These are phyloP conservation scores for Mucor velutinosus DNA, from an alignment of 371 early-diverging fungal genomes.

Conservation along the genomic window DNA sequence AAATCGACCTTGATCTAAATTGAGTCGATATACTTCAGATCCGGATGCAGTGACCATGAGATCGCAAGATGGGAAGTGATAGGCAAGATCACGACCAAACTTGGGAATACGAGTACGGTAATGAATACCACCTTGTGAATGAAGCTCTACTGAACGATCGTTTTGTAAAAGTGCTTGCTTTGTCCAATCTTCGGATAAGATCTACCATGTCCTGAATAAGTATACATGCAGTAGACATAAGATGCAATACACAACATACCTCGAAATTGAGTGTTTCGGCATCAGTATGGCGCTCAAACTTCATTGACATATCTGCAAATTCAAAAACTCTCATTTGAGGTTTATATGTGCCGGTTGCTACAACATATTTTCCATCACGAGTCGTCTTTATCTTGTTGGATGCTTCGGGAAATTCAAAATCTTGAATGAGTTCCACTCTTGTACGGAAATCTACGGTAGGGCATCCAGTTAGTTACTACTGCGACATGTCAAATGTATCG, in stretches of 20 bases:
- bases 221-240: neutral
- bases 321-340: constrained; percentile 98
- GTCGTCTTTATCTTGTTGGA: constrained; percentile 85
- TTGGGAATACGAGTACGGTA: constrained; percentile 95
- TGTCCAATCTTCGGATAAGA: constrained; percentile 97
- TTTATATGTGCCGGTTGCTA: constrained; percentile 98
- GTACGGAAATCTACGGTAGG: constrained; percentile 75
- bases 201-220: constrained; percentile 31
- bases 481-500: neutral
- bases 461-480: neutral
- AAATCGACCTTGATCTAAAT: constrained; percentile 96
- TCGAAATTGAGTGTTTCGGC: constrained; percentile 91
- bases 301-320: constrained; percentile 90
- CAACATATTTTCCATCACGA: constrained; percentile 82
- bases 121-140: constrained; percentile 95
- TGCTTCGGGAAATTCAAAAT: constrained; percentile 98
- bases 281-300: constrained; percentile 97
- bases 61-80: constrained; percentile 93
- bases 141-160: constrained; percentile 97
- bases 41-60: constrained; percentile 84
- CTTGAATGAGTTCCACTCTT: constrained; percentile 93
- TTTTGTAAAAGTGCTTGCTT: constrained; percentile 93
- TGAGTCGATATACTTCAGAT: constrained; percentile 89
- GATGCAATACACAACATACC: constrained; percentile 30
- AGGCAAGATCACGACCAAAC: constrained; percentile 92